Percentiles rank a stretch among this genome's conserved stretches.
These are phyloP conservation scores for Cyclostephanos tholiformis DNA, from an alignment of 108 stramenopile species.

Conservation along the genomic window DNA sequence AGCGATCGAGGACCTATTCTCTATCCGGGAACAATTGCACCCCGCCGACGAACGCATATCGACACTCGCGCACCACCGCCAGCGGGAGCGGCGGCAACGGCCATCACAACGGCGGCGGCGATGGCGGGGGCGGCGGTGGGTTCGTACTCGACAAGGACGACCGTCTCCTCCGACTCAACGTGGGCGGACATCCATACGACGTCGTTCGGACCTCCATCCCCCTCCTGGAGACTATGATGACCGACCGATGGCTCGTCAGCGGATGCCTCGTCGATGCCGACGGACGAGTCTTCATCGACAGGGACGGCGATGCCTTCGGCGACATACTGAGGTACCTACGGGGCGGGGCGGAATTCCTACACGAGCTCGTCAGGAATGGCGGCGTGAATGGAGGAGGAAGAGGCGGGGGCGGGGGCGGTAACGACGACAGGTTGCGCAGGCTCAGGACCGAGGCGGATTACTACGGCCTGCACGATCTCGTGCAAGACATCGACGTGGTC, in stretches of 20 bases:
- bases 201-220: slow-evolving; percentile 36
- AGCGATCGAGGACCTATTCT: slow-evolving; percentile 17
- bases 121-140: not conserved
- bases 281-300: slow-evolving; percentile 38
- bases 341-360: slow-evolving; percentile 28
- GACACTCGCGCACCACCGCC: not conserved
- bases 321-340: slow-evolving; percentile 35
- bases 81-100: not conserved
- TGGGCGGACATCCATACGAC: slow-evolving; percentile 47
- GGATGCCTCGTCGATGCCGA: slow-evolving; percentile 35
- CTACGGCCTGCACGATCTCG: slow-evolving; percentile 41
- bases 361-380: slow-evolving; percentile 17
- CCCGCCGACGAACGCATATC: not conserved
- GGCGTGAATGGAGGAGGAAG: not conserved
- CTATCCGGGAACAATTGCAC: not conserved
- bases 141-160: slow-evolving; percentile 9
- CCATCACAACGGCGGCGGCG: not conserved
- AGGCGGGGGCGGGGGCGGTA: not conserved
- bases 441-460: slow-evolving; percentile 45
- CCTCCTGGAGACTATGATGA: slow-evolving; percentile 47
- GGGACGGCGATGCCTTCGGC: slow-evolving; percentile 46
- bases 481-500: slow-evolving; percentile 39
- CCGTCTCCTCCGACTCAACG: slow-evolving; percentile 42
- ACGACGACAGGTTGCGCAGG: slow-evolving; percentile 23
- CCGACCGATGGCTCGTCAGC: slow-evolving; percentile 41